Evolutionary conservation across 2,329 filamentous ascomycete species (phyloP).

Genomic region (Colletotrichum sp.): DNA sequence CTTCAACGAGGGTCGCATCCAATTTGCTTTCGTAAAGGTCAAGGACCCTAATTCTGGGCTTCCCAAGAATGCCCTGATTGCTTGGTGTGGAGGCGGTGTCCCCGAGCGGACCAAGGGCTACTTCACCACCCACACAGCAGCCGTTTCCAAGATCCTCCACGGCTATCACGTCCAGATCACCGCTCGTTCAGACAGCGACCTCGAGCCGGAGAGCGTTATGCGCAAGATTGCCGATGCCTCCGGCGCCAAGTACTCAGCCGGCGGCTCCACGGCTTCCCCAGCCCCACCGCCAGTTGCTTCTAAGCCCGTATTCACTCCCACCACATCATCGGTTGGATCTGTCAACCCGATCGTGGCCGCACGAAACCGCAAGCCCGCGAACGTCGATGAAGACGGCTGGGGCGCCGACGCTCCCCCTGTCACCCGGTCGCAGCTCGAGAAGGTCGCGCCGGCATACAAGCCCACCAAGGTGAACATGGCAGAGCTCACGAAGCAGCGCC

Average conservation of each 20-base stretch:
- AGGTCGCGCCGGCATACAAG: slow-evolving; percentile 90
- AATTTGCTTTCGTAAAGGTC: slow-evolving; percentile 96
- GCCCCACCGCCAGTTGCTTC: slow-evolving; percentile 77
- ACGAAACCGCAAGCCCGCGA: slow-evolving; percentile 63
- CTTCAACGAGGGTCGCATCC: slow-evolving; percentile 94
- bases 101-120: slow-evolving; percentile 99
- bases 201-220: slow-evolving; percentile 86
- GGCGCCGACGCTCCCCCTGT: slow-evolving; percentile 92
- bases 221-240: slow-evolving; percentile 95
- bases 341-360: slow-evolving; percentile 74
- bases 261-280: slow-evolving; percentile 56
- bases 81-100: slow-evolving; percentile 96
- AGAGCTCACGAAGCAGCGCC: slow-evolving; percentile 77
- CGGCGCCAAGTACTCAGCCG: slow-evolving; percentile 88
- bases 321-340: slow-evolving; percentile 52
- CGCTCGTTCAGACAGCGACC: slow-evolving; percentile 86
- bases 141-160: slow-evolving; percentile 90
- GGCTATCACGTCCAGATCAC: slow-evolving; percentile 98
- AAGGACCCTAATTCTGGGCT: slow-evolving; percentile 91
- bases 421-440: slow-evolving; percentile 85
- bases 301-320: slow-evolving; percentile 92
- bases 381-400: slow-evolving; percentile 88
- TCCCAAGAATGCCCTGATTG: slow-evolving; percentile 91
- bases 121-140: slow-evolving; percentile 91
- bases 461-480: slow-evolving; percentile 95